phyloP scores from a whole-genome alignment of 2,329 filamentous ascomycete species.

The Fusarium pilosicola region DNA sequence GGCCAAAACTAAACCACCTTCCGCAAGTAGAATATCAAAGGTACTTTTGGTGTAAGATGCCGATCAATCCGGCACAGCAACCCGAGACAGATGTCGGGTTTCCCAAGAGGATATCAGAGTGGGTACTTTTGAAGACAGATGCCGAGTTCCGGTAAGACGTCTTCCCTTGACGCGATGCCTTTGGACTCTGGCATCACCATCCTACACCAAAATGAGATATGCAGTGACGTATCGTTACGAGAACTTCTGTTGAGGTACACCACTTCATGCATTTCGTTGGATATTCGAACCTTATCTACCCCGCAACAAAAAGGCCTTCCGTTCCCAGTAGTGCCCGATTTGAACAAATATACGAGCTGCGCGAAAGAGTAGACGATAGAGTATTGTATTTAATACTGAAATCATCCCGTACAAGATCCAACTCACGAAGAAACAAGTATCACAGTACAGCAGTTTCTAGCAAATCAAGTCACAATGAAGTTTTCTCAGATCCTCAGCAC shows the following conservation, averaged over 20 bases:
- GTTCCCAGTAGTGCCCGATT: not conserved
- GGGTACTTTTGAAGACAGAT: not conserved
- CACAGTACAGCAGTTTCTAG: not conserved
- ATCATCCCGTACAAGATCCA: fast-evolving
- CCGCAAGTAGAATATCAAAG: not conserved
- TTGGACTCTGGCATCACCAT: not conserved
- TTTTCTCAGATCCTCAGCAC: not conserved
- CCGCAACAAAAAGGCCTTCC: not conserved
- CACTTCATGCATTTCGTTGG: not conserved
- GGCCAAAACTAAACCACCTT: not conserved
- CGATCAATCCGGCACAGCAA: not conserved
- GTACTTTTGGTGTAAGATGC: not conserved
- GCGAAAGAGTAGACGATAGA: not conserved
- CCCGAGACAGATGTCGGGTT: not conserved
- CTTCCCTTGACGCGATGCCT: not conserved
- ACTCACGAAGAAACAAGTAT: not conserved
- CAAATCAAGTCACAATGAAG: not conserved
- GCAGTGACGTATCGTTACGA: not conserved
- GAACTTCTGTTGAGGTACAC: not conserved
- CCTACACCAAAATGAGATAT: not conserved
- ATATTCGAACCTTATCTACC: not conserved
- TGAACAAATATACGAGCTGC: not conserved
- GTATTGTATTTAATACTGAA: not conserved
- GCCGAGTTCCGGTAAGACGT: not conserved
- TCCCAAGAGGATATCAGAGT: not conserved